Evolutionary conservation across 1,284 basidiomycete species (phyloP), one percentile per base, ranked within the genome.

Genomic region (Trametes versicolor): DNA sequence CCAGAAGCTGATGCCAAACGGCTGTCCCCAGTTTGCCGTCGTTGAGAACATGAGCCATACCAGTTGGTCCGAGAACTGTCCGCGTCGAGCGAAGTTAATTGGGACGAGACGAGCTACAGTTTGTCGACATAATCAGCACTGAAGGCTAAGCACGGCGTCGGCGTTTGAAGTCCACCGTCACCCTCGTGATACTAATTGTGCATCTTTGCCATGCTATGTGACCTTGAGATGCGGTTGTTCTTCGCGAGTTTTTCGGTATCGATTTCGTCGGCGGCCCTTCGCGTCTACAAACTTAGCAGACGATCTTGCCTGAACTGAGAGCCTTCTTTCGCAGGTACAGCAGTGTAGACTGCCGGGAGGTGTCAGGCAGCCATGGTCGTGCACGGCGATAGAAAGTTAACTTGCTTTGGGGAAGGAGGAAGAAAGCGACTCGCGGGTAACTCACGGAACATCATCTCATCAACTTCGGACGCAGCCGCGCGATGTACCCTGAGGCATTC

Each of bases 241-340:
- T 57, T 70, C 71, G 71, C 71, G 29, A 52, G 7, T 67, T 60
- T 56, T 49, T 72, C 69, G 71, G 71, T 47, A 21, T 32, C 36
- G 36, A 39, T 45, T 8, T 36, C n/a, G 59, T 52, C 50, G 41
- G 56, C 17, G 21, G 6, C 39, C 19, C 29, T 13, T 43, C 15
- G 41, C 27, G 17, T 51, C 29, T 19, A 36, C 25, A 12, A 21
- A 48, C 17, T 23, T 23, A 10, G 21, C 17, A n/a, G 19, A 45
- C 21, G 17, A 21, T 45, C 19, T 8, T n/a, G 15, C 23, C 45
- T 25, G 5, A 5, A 4, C 13, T 21, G 23, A 25, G 10, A 23
- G n/a, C 7, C 12, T 17, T 10, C n/a, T 21, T 13, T 12, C n/a
- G 23, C 10, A n/a, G n/a, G 45, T 19, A 23, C 13, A n/a, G n/a